Percentiles rank a stretch among this genome's conserved stretches.
These are phyloP conservation scores for Porogramme epimiltina DNA, from an alignment of 1,284 basidiomycete species.

Conservation along the genomic window DNA sequence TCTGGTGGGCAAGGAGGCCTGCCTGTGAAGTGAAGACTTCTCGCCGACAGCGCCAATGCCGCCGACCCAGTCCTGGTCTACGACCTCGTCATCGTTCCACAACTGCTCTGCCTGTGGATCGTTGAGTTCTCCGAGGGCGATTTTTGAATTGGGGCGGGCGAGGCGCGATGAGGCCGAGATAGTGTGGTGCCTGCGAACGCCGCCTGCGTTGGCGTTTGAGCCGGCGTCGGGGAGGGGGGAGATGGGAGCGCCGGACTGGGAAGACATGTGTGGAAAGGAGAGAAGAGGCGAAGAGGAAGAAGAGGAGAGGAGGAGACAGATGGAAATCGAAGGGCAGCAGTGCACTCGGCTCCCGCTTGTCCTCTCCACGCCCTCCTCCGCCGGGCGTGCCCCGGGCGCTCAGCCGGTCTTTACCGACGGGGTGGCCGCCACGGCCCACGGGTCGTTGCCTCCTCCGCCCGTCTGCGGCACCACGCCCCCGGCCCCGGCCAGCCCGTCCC, in stretches of 20 bases:
- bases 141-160: slow-evolving; percentile 59
- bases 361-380: slow-evolving; percentile 3
- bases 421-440: too few relatives aligned
- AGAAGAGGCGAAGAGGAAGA: slow-evolving; percentile 12
- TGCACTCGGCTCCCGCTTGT: neutral
- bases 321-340: slow-evolving; percentile 11
- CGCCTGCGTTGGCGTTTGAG: slow-evolving; percentile 30
- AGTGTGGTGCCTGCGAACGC: slow-evolving; percentile 77
- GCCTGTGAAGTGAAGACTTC: slow-evolving; percentile 74
- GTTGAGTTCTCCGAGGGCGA: slow-evolving; percentile 58
- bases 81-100: slow-evolving; percentile 76
- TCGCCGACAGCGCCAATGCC: slow-evolving; percentile 80
- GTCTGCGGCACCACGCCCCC: neutral
- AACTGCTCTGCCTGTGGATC: slow-evolving; percentile 62
- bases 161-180: slow-evolving; percentile 76
- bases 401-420: neutral
- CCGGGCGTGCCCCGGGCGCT: neutral
- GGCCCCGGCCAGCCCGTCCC: too few relatives aligned
- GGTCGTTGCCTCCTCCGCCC: too few relatives aligned
- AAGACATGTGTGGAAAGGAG: slow-evolving; percentile 36
- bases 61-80: slow-evolving; percentile 78
- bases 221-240: slow-evolving; percentile 36
- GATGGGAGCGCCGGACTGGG: slow-evolving; percentile 33
- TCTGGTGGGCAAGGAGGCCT: slow-evolving; percentile 77
- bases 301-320: slow-evolving; percentile 21